Evolutionary conservation across 2,329 filamentous ascomycete species (phyloP).

Genomic region (Hypoxylon sp.): DNA sequence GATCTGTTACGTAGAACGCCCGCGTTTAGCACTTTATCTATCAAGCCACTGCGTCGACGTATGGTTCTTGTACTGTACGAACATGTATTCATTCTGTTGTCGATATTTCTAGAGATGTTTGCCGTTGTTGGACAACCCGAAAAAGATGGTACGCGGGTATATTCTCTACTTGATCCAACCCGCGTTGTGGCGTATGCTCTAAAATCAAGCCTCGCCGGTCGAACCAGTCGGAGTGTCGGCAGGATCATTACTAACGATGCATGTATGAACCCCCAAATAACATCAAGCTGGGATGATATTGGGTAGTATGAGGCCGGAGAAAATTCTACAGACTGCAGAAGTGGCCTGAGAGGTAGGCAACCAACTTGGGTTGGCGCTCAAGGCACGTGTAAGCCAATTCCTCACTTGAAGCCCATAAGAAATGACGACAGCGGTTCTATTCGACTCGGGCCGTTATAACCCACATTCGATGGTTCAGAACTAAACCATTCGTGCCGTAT

Average conservation of each 20-base stretch:
- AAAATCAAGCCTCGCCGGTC: conserved; percentile 19
- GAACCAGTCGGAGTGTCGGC: conserved; percentile 30
- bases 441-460: conserved; percentile 42
- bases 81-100: conserved; percentile 41
- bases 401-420: conserved; percentile 22
- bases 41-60: conserved; percentile 14
- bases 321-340: conserved; percentile 23
- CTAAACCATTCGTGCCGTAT: conserved; percentile 14
- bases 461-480: conserved; percentile 27
- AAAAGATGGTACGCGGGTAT: conserved; percentile 1
- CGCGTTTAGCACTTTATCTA: conserved; percentile 38
- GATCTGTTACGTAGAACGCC: conserved; percentile 38
- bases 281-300: conserved; percentile 23
- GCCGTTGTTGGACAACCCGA: conserved; percentile 3
- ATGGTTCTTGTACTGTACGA: conserved; percentile 38
- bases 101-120: conserved; percentile 22
- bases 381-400: conserved; percentile 33
- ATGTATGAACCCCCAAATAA: conserved; percentile 28
- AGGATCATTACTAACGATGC: conserved; percentile 32
- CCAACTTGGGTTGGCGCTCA: conserved; percentile 29
- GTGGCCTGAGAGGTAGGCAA: conserved; percentile 22
- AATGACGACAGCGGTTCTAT: conserved; percentile 22
- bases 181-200: conserved; percentile 12
- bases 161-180: conserved; percentile 18
- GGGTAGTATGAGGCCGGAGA: conserved; percentile 32